Conservation (phyloP, 139 green algal species). For the Auxenochlorella protothecoides region DNA sequence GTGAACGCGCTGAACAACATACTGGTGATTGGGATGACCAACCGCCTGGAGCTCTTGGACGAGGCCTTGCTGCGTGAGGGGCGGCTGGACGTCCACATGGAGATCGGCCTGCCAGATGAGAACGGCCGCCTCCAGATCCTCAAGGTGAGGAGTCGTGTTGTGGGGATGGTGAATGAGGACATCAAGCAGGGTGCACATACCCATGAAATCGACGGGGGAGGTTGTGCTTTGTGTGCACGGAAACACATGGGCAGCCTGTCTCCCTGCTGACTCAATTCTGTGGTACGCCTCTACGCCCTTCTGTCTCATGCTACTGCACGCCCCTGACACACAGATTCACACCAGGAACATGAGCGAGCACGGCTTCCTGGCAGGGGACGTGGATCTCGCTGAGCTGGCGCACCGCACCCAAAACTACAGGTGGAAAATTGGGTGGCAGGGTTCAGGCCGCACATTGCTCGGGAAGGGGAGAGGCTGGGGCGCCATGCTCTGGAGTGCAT, state of each 20-base stretch:
- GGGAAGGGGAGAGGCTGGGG: too few relatives aligned
- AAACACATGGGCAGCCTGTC: too few relatives aligned
- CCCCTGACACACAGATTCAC: slow-evolving; percentile 50
- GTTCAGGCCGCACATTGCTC: too few relatives aligned
- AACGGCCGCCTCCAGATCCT: slow-evolving; percentile 88
- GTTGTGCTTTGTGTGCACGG: too few relatives aligned
- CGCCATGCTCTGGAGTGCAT: too few relatives aligned
- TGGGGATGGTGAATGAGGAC: too few relatives aligned
- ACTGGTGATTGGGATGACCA: slow-evolving; percentile 95
- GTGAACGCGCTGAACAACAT: slow-evolving; percentile 99
- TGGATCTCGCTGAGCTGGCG: slow-evolving; percentile 78
- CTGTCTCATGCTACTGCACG: neutral
- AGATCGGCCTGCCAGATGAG: slow-evolving; percentile 95
- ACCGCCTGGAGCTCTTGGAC: slow-evolving; percentile 94
- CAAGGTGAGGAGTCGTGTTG: slow-evolving; percentile 17
- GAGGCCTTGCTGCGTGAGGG: slow-evolving; percentile 93
- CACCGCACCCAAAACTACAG: slow-evolving; percentile 88
- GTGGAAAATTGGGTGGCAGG: neutral
- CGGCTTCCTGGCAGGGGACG: slow-evolving; percentile 75
- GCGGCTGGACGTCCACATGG: slow-evolving; percentile 90
- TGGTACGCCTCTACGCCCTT: too few relatives aligned
- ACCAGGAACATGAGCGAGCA: slow-evolving; percentile 75
- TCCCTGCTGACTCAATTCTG: too few relatives aligned
- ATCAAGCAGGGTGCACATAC: too few relatives aligned
- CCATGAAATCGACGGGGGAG: too few relatives aligned